Evolutionary conservation across 768 basidiomycete species (phyloP).

Genomic region (Collybiopsis confluens): DNA sequence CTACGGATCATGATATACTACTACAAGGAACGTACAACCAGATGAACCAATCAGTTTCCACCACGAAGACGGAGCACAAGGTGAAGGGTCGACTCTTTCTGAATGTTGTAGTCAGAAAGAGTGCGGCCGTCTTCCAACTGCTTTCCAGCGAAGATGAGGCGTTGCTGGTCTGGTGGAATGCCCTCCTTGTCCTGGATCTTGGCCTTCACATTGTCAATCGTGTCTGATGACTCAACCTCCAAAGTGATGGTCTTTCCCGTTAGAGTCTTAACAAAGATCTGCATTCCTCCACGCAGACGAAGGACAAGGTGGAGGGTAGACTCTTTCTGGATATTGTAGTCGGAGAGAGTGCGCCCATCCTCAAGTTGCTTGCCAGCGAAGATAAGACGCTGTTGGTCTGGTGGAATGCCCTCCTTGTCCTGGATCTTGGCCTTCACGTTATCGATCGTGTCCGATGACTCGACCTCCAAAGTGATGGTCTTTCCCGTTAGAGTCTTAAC

Average conservation of each 20-base stretch:
- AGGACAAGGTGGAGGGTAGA: constrained; percentile 73
- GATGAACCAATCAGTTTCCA: constrained; percentile 44
- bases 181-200: constrained; percentile 83
- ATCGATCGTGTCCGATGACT: constrained; percentile 91
- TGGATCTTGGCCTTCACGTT: constrained; percentile 84
- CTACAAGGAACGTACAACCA: background rate
- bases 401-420: constrained; percentile 80
- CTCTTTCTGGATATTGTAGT: constrained; percentile 83
- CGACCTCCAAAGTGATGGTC: constrained; percentile 91
- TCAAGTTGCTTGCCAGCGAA: constrained; percentile 95
- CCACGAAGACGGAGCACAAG: constrained; percentile 79
- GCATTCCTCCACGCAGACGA: constrained; percentile 69
- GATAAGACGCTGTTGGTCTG: constrained; percentile 85
- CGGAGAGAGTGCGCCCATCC: constrained; percentile 86
- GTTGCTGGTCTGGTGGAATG: constrained; percentile 75
- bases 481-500: constrained; percentile 87
- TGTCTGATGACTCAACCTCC: constrained; percentile 73
- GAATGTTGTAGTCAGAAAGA: constrained; percentile 73
- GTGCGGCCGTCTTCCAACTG: constrained; percentile 78
- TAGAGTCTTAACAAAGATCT: constrained; percentile 68
- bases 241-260: constrained; percentile 76
- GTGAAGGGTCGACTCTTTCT: constrained; percentile 71
- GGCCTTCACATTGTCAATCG: constrained; percentile 73
- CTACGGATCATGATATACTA: background rate
- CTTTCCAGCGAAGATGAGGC: constrained; percentile 78